A percentile compares a stretch with the other conserved stretches of the same genome.
phyloP scores from a whole-genome alignment of 139 green algal genomes.

The Chlorella sp. region DNA sequence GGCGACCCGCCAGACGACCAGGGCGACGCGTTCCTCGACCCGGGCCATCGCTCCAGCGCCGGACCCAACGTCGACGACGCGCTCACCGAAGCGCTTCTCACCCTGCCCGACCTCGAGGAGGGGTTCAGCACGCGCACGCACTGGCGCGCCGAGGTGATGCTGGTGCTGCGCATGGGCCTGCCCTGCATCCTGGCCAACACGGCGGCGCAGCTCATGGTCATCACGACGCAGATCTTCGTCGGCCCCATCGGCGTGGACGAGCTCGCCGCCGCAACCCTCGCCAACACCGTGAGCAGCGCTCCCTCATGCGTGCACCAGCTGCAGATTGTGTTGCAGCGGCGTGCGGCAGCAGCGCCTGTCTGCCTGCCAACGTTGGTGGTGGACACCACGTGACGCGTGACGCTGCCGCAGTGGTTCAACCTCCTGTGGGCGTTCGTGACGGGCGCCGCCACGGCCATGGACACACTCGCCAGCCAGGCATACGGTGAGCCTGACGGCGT shows the following conservation, averaged over 20 bases:
- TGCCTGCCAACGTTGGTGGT: not conserved
- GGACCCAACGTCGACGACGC: no score
- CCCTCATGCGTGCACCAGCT: no score
- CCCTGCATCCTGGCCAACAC: not conserved
- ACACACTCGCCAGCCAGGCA: conserved; percentile 36
- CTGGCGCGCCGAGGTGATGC: not conserved
- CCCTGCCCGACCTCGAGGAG: no score
- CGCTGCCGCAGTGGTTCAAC: conserved; percentile 23
- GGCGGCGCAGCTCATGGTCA: conserved; percentile 26
- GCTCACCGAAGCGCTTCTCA: no score
- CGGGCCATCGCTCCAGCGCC: no score
- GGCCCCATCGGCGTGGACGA: conserved; percentile 24
- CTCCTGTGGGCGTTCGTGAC: conserved; percentile 24
- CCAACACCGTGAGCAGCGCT: conserved; percentile 28
- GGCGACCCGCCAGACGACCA: no score
- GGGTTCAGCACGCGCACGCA: not conserved
- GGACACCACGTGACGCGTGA: not conserved
- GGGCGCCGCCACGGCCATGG: conserved; percentile 32
- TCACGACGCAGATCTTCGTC: conserved; percentile 34
- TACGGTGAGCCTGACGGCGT: no score
- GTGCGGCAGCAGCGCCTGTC: no score
- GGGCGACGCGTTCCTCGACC: no score
- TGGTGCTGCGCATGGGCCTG: not conserved
- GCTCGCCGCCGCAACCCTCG: conserved; percentile 24
- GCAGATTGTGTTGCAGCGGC: no score